Conservation (phyloP, 768 basidiomycete species). For the Auricularia sp. region DNA sequence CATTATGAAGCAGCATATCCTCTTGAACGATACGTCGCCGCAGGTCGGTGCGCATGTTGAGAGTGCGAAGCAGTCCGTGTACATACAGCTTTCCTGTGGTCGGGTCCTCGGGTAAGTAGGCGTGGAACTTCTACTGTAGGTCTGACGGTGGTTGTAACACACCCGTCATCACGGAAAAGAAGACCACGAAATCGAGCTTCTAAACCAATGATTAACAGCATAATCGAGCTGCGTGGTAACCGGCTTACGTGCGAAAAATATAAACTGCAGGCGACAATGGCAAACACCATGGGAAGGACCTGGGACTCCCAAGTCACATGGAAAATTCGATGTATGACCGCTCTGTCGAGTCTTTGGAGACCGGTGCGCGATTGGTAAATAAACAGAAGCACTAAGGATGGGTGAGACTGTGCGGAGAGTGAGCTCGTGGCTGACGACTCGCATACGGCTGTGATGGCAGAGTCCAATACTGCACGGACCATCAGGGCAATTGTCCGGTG, state of each 20-base stretch:
- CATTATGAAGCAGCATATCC: background rate
- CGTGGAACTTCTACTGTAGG: too few relatives aligned
- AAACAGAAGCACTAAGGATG: background rate
- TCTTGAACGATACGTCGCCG: background rate
- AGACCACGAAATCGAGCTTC: background rate
- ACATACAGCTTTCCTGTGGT: constrained; percentile 3
- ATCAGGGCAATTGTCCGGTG: background rate
- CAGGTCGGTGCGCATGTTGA: constrained; percentile 2
- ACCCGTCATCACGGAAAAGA: background rate
- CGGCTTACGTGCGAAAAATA: background rate
- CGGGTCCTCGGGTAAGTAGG: too few relatives aligned
- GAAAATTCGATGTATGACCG: background rate
- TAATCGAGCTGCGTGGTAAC: background rate
- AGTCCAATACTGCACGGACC: background rate
- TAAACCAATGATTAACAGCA: background rate
- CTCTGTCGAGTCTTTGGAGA: background rate
- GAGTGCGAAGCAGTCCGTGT: constrained; percentile 2
- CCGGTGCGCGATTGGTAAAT: background rate
- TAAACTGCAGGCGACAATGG: background rate
- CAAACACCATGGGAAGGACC: background rate
- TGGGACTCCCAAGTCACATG: background rate
- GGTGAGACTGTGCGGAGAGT: background rate
- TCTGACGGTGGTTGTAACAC: background rate
- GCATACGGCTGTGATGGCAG: background rate
- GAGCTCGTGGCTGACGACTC: background rate